phyloP scores from a whole-genome alignment of 2,329 filamentous ascomycete genomes.

The Alternaria gansuensis region DNA sequence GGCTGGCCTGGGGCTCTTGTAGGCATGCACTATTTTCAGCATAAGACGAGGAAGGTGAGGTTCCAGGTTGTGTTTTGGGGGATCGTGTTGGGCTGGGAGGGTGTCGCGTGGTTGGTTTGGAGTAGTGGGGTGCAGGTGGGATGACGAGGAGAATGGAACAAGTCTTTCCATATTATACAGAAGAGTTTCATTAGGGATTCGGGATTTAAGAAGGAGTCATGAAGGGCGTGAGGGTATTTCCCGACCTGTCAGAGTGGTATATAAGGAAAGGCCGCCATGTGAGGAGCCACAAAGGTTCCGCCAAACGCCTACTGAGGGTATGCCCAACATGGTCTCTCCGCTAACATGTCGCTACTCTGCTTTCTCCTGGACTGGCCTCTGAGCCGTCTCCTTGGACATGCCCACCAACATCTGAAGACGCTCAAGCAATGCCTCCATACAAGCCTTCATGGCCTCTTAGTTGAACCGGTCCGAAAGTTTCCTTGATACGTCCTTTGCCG shows the following conservation, averaged over 20 bases:
- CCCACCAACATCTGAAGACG: slow-evolving; percentile 32
- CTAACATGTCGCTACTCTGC: slow-evolving; percentile 18
- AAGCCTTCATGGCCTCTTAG: slow-evolving; percentile 26
- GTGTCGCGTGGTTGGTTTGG: slow-evolving; percentile 36
- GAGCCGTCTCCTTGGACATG: slow-evolving; percentile 19
- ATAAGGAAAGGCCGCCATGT: slow-evolving; percentile 11
- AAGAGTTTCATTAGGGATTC: slow-evolving; percentile 1
- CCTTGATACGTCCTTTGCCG: slow-evolving; percentile 32
- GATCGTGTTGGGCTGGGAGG: slow-evolving; percentile 44
- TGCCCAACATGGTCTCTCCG: background rate
- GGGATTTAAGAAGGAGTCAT: slow-evolving; percentile 6
- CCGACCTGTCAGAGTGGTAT: background rate
- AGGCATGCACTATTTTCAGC: slow-evolving; percentile 50
- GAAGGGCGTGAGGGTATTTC: background rate
- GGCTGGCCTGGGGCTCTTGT: slow-evolving; percentile 49
- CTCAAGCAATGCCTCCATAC: slow-evolving; percentile 28
- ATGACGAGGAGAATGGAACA: slow-evolving; percentile 4
- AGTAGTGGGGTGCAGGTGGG: slow-evolving; percentile 17
- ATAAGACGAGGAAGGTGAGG: slow-evolving; percentile 46
- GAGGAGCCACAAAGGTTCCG: slow-evolving; percentile 1
- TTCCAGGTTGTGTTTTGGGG: slow-evolving; percentile 47
- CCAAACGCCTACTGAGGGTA: slow-evolving; percentile 8
- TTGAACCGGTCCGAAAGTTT: slow-evolving; percentile 19
- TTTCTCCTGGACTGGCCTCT: slow-evolving; percentile 20
- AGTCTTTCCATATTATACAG: background rate